Conservation (phyloP, 1,284 basidiomycete species). For the Vanrija pseudolonga region DNA sequence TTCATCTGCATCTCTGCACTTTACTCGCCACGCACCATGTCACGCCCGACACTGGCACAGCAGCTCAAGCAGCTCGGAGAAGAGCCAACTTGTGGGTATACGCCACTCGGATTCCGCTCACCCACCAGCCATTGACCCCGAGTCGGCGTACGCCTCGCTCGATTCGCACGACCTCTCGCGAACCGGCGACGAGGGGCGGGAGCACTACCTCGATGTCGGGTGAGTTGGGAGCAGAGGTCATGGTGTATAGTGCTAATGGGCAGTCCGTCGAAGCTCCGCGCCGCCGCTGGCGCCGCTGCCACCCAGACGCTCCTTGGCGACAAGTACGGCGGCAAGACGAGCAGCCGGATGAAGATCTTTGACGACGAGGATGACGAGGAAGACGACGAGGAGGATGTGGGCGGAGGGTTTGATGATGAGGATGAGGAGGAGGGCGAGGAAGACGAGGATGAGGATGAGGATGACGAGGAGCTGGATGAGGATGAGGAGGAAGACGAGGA, state of each 20-base stretch:
- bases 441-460: slow-evolving; percentile 38
- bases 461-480: slow-evolving; percentile 49
- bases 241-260: not conserved
- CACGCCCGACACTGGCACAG: slow-evolving; percentile 59
- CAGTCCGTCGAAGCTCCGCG: slow-evolving; percentile 67
- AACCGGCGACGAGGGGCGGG: slow-evolving; percentile 52
- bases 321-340: slow-evolving; percentile 70
- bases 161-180: slow-evolving; percentile 26
- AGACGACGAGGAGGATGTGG: slow-evolving; percentile 57
- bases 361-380: slow-evolving; percentile 44
- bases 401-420: slow-evolving; percentile 62
- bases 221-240: slow-evolving; percentile 47
- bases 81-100: slow-evolving; percentile 39
- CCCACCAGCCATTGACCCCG: slow-evolving; percentile 59
- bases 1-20: not conserved
- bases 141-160: slow-evolving; percentile 56
- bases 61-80: slow-evolving; percentile 75
- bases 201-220: slow-evolving; percentile 81
- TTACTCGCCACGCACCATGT: slow-evolving; percentile 1
- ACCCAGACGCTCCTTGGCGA: slow-evolving; percentile 52
- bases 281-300: slow-evolving; percentile 55
- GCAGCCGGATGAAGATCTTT: slow-evolving; percentile 60
- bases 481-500: slow-evolving; percentile 52
- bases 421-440: slow-evolving; percentile 53
- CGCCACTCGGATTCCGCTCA: not conserved